Evolutionary conservation across 2,329 filamentous ascomycete species (phyloP), one percentile per base, ranked within the genome.

Genomic region (Hypoxylon sp.): DNA sequence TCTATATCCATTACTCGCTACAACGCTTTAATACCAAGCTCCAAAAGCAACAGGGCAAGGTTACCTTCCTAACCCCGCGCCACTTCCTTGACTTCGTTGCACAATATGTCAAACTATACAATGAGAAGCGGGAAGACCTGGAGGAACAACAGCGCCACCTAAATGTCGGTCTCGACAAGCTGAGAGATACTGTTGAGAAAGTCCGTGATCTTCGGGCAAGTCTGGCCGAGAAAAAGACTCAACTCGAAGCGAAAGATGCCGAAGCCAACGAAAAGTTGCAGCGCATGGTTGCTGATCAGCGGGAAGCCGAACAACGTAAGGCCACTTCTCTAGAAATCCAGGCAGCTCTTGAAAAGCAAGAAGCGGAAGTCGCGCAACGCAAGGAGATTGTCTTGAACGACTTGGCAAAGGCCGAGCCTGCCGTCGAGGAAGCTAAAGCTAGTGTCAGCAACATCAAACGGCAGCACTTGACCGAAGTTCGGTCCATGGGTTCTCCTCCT

Each of bases 371-470:
- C 45, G 91, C 93, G 2, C 84, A 87, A 71, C 90, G 96, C 70
- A 91, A 88, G 78, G 90, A 95, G 78, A 89, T 97, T 61, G 96
- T 98, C 34, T 81, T 97, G 73, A 86, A 89, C 72, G 96, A 99
- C 81, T 84, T 99, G 63, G 95, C 93, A 29, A 91, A 89, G 76
- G 96, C 96, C 12, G 95, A 98, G 77, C 96, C 96, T 7, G 96
- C 96, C 51, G 96, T 99, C 58, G 82, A 92, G 67, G 94, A 97
- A 79, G 96, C 96, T 51, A 93, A 96, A 82, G 93, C 94, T 78
- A 97, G 94, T 81, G 96, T 99, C 79, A 96, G 92, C 83, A 97
- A 96, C 83, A 99, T 99, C 83, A 99, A 98, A 84, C 90, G 92
- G 76, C 94, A 97, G 78, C 96, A 99, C 79, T 85, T 99, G 70